Base-by-base conservation (phyloP, 805 yeast species). In the Starmerella kuoi region DNA sequence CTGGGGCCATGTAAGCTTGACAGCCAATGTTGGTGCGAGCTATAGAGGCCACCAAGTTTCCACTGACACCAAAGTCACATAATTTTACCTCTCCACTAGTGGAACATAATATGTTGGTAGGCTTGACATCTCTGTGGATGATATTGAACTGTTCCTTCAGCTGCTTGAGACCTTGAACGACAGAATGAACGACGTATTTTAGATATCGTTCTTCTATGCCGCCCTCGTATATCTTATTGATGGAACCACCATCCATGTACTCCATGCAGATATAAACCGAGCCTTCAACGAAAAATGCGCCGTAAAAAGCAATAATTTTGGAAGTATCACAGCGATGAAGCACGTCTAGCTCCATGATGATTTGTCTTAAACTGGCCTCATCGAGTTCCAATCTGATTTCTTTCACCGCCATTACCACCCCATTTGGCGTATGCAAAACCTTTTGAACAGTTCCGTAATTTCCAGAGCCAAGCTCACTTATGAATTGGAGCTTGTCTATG, bases 1-100 rank as follows among this genome's bases (percentile, higher is more conserved):
- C 98, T 1, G 98, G 98, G 1, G 97, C 97, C 97, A 91, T 91
- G 61, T 88, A 88, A 1, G 94, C 81, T 63, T 91, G 98, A 62
- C 98, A 88, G 4, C 98, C 98, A 51, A 88, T 85, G 54, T 91
- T 88, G 0, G 98, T 88, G 55, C 85, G 77, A 14, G 97, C 97
- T 54, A 88, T 68, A 0, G 95, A 84, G 2, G 96, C 95, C 19
- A 91, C 97, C 47, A 88, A 66, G 57, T 88, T 88, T 17, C 97
- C 97, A 41, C 86, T 75, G 19, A 88, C 98, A 40, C 98, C 98
- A 61, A 88, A 88, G 63, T 88, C 98, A 65, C 95, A 85, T 23
- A 88, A 66, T 60, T 88, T 88, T 28, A 88, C 81, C 47, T 79
- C 77, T n/a, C 98, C 98, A 22, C 65, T 63, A 2, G 84, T 75